Evolutionary conservation across 1,284 basidiomycete genomes (phyloP).

Genomic region (Phlebopus sp.): DNA sequence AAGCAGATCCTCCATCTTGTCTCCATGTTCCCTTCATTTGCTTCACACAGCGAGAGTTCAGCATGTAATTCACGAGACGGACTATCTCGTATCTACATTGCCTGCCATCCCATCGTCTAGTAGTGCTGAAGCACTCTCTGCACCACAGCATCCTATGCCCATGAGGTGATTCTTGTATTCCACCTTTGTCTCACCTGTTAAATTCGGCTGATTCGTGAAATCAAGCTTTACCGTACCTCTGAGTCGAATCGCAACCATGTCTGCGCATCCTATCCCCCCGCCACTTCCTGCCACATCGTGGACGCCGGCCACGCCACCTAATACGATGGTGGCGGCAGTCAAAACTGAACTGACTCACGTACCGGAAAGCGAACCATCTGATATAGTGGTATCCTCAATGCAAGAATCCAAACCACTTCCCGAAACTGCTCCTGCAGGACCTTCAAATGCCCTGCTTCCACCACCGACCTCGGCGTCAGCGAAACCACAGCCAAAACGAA

Average conservation of each 20-base stretch:
- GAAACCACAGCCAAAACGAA: slow-evolving; percentile 30
- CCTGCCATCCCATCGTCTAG: slow-evolving; percentile 1
- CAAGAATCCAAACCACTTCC: not conserved
- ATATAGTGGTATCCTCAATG: not conserved
- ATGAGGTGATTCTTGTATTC: slow-evolving; percentile 17
- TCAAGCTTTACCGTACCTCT: not conserved
- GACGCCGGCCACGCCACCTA: not conserved
- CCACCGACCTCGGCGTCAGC: not conserved
- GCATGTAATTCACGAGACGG: slow-evolving; percentile 14
- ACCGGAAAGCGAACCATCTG: not conserved
- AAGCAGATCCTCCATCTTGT: not conserved
- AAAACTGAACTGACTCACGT: not conserved
- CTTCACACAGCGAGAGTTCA: slow-evolving; percentile 18
- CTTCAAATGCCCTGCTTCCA: not conserved
- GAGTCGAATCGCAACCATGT: not conserved
- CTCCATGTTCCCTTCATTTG: not conserved
- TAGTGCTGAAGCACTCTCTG: not conserved
- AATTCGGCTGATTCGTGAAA: too few species aligned
- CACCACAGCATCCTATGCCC: not conserved
- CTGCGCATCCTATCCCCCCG: not conserved
- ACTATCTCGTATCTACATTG: not conserved
- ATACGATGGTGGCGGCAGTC: not conserved
- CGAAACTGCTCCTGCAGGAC: not conserved
- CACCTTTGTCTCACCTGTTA: too few species aligned
- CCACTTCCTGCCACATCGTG: not conserved